Conservation (phyloP, 495 filamentous ascomycete genomes). For the Penicillium alfredii region DNA sequence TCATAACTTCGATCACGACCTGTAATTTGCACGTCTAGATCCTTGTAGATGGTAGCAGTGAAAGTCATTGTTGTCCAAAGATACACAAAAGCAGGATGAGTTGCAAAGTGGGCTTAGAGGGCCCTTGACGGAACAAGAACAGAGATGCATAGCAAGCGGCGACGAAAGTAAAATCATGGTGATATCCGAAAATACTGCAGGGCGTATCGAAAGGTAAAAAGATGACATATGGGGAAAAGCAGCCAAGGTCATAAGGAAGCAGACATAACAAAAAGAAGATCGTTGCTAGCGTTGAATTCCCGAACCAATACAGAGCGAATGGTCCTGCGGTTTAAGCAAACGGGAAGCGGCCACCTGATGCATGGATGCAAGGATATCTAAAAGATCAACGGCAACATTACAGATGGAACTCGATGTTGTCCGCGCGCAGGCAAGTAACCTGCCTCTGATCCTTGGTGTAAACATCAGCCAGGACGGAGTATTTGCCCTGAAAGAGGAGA, state of each 20-base stretch:
- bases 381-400: slow-evolving; percentile 9
- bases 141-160: slow-evolving; percentile 6
- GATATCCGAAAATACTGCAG: slow-evolving; percentile 4
- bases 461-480: slow-evolving; percentile 83
- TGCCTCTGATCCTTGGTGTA: slow-evolving; percentile 57
- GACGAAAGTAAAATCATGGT: slow-evolving; percentile 1
- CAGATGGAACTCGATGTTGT: slow-evolving; percentile 32
- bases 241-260: slow-evolving; percentile 15
- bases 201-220: slow-evolving; percentile 6
- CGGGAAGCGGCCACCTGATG: slow-evolving; percentile 7
- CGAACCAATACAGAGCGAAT: slow-evolving; percentile 3
- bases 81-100: too few relatives aligned
- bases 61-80: too few relatives aligned
- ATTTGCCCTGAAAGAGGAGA: slow-evolving; percentile 61
- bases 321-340: slow-evolving; percentile 1
- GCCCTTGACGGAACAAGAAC: too few relatives aligned
- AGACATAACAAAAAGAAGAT: too few relatives aligned
- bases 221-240: slow-evolving; percentile 3
- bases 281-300: slow-evolving; percentile 6
- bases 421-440: slow-evolving; percentile 77
- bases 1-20: too few relatives aligned
- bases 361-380: too few relatives aligned
- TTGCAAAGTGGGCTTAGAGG: too few relatives aligned
- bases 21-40: too few relatives aligned
- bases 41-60: too few relatives aligned